These are phyloP conservation scores for Dissophora ornata DNA, from an alignment of 192 early-diverging fungal species.

Conservation along the genomic window DNA sequence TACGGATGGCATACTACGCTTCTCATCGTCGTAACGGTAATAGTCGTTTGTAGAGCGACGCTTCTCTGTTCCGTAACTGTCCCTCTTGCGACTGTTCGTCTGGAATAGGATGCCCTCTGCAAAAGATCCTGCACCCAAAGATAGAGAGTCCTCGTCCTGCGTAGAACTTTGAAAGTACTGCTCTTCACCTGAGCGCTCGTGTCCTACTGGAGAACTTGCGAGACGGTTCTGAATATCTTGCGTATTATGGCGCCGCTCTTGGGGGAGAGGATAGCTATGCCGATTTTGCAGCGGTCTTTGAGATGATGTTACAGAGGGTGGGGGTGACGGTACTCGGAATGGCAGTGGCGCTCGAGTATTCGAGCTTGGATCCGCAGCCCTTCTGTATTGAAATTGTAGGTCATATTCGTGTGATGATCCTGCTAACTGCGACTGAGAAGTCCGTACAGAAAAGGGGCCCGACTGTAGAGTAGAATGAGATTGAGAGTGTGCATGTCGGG, in stretches of 20 bases:
- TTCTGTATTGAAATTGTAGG: neutral
- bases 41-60: neutral
- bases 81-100: conserved; percentile 20
- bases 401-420: conserved; percentile 4
- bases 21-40: conserved; percentile 2
- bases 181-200: neutral
- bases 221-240: neutral
- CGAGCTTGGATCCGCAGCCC: neutral
- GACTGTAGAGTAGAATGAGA: conserved; percentile 18
- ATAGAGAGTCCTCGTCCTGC: neutral
- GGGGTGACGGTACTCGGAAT: neutral
- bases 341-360: neutral
- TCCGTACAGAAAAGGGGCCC: neutral
- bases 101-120: neutral
- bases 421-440: neutral
- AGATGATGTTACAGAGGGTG: neutral
- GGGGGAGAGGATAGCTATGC: conserved; percentile 10
- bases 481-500: conserved; percentile 28
- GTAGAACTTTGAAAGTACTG: neutral
- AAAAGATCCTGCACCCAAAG: neutral
- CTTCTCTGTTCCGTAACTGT: conserved; percentile 32
- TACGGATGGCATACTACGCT: neutral
- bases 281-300: neutral
- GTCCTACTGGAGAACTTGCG: neutral
- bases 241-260: neutral